These are phyloP conservation scores for Euphorbia lathyris DNA, from an alignment of 345 rosid species.

Conservation along the genomic window DNA sequence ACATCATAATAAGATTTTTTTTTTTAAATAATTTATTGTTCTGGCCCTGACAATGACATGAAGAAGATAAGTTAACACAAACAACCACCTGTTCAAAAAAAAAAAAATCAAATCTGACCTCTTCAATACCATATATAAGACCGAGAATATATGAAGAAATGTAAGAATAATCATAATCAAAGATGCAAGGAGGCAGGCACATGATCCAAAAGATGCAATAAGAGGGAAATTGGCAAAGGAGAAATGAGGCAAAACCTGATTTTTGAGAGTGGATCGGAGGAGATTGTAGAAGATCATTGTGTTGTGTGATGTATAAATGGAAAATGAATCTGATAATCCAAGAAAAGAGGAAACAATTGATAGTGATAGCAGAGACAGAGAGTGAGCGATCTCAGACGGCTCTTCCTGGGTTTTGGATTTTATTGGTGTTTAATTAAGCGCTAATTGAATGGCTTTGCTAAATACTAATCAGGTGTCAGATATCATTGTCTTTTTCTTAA, in stretches of 20 bases:
- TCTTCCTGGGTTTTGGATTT: too few species aligned
- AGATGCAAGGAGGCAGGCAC: neutral
- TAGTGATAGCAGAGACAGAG: neutral
- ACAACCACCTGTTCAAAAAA: neutral
- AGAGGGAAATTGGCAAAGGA: too few species aligned
- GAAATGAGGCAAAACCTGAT: slow-evolving; percentile 13
- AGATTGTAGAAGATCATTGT: slow-evolving; percentile 16
- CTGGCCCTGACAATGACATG: neutral
- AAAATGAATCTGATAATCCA: neutral
- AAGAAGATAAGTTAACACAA: neutral
- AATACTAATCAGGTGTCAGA: too few species aligned
- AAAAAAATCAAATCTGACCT: neutral
- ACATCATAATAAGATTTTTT: too few species aligned
- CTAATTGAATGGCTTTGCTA: neutral
- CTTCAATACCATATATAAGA: neutral
- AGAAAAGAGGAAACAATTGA: neutral
- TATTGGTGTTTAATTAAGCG: neutral
- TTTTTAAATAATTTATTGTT: neutral
- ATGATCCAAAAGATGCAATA: neutral
- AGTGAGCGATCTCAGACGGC: neutral
- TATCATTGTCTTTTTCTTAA: too few species aligned
- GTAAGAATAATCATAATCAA: neutral
- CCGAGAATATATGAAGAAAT: neutral
- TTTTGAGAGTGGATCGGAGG: slow-evolving; percentile 26
- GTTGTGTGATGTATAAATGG: neutral